Evolutionary conservation across 176 grass and related monocot genomes (phyloP), one percentile per base, ranked within the genome.

Genomic region (Oropetium thomaeum): DNA sequence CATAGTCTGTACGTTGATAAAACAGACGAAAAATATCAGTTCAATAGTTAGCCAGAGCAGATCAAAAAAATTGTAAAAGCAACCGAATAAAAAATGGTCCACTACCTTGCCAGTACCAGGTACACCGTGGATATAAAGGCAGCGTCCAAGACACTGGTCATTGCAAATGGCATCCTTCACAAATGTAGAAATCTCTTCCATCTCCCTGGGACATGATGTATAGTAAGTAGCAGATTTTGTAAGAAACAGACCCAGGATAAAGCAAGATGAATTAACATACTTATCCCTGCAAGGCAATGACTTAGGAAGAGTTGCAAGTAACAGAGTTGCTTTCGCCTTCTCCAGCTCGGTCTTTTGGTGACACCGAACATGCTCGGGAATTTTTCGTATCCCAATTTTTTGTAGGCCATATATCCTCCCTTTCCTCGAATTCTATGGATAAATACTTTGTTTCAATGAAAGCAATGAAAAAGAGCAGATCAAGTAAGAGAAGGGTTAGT

Each of bases 81-180:
- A 13, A 10, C 10, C 51, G n/a, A 71, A 33, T 28, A 49, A 62
- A 74, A 6, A 9, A 65, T 41, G 34, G 67, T 20, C 30, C 19
- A 47, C 65, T 41, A 97, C 94, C 90, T 97, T 98, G 89, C 96
- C 91, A 76, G 96, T 98, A 47, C 96, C 96, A 76, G 96, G 96
- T 71, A 98, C 96, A 88, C 91, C 96, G 73, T 98, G 89, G 83
- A 98, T 94, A 77, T 94, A 98, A 62, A 98, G 87, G 81, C 96
- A 94, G 39, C 86, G 96, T n/a, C 96, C 91, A 63, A 90, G 82
- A 81, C 96, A 94, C 39, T 98, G 87, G n/a, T 87, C 84, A 64
- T 88, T 88, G 79, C 86, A 89, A 65, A 98, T 94, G 53, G 96
- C 89, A 81, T 90, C 96, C 80, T 90, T 98, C 26, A 98, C 78